Percentiles rank a stretch among this genome's conserved stretches.
Evolutionary conservation across 2,329 filamentous ascomycete species (phyloP).

Genomic region (Fusarium haematococcum): DNA sequence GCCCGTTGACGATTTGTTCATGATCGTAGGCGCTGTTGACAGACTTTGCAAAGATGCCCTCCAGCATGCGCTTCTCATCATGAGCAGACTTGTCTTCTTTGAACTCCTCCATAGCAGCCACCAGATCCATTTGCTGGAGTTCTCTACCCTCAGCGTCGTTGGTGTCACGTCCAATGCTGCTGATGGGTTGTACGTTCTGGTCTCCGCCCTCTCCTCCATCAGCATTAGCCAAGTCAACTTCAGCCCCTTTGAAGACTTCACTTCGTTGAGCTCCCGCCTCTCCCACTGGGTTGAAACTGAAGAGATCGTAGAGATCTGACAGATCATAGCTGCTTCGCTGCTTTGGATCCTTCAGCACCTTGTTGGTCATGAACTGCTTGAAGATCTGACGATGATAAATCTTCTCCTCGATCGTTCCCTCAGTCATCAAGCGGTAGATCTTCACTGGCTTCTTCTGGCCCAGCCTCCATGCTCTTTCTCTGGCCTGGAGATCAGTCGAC

Average conservation of each 20-base stretch:
- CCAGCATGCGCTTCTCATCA: conserved; percentile 83
- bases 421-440: conserved; percentile 97
- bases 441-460: conserved; percentile 96
- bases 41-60: conserved; percentile 87
- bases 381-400: conserved; percentile 99
- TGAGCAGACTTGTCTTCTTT: conserved; percentile 63
- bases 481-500: conserved; percentile 93
- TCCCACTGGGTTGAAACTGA: conserved; percentile 73
- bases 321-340: conserved; percentile 92
- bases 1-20: conserved; percentile 87
- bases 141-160: conserved; percentile 47
- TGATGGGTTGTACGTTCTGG: conserved; percentile 19
- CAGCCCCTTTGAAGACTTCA: conserved; percentile 87
- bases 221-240: conserved; percentile 63
- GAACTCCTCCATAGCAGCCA: conserved; percentile 75
- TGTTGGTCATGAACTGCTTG: conserved; percentile 97
- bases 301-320: conserved; percentile 91
- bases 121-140: conserved; percentile 66
- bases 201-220: conserved; percentile 2
- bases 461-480: conserved; percentile 94
- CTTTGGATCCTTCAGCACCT: conserved; percentile 93
- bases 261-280: conserved; percentile 77
- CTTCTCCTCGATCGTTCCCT: conserved; percentile 98
- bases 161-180: conserved; percentile 1
- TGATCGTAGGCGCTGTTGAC: conserved; percentile 95